Evolutionary conservation across 768 basidiomycete species (phyloP), one percentile per base, ranked within the genome.

Genomic region (Termitomyces heimii): DNA sequence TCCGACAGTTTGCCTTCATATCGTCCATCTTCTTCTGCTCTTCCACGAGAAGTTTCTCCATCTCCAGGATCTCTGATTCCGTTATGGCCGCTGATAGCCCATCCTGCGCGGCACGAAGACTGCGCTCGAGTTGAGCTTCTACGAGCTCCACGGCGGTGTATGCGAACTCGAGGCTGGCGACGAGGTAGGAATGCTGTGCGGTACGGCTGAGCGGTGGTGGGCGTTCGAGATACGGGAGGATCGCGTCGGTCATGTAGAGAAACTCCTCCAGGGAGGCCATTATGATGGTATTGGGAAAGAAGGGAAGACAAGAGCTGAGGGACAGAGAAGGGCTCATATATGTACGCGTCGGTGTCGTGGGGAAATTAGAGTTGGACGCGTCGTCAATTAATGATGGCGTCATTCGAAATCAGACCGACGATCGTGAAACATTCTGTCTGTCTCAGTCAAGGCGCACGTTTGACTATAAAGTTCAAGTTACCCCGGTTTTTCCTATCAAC

Each of bases 111-210:
- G 53, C 60, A 28, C 60, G 60, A 0, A 61, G 54, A 37, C 46
- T 58, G 34, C 57, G 56, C 34, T 61, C 60, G 6, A 61, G 57
- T 28, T 61, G 60, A 0, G 56, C 60, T 16, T 61, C 60, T 37
- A 61, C 60, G 28, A 61, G 60, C 18, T 61, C 60, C 26, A 61
- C 60, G 40, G 60, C 60, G 18, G 60, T 53, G 29, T 61, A 61
- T n/a, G 60, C 57, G 34, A 61, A 61, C 42, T 61, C 60, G 49
- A 61, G 57, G 50, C 54, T 55, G 20, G 56, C 57, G 39, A 39
- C 44, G 45, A 61, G 60, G 42, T 61, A 61, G 20, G 57, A 40
- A 51, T 56, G 57, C 35, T 55, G 57, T 9, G 58, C 53, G 16
- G 43, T 9, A 37, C 5, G 54, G 12, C 10, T 39, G 22, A 61